A percentile compares a stretch with the other conserved stretches of the same genome.
phyloP scores from a whole-genome alignment of 495 filamentous ascomycete species.

The Cercophora samala region DNA sequence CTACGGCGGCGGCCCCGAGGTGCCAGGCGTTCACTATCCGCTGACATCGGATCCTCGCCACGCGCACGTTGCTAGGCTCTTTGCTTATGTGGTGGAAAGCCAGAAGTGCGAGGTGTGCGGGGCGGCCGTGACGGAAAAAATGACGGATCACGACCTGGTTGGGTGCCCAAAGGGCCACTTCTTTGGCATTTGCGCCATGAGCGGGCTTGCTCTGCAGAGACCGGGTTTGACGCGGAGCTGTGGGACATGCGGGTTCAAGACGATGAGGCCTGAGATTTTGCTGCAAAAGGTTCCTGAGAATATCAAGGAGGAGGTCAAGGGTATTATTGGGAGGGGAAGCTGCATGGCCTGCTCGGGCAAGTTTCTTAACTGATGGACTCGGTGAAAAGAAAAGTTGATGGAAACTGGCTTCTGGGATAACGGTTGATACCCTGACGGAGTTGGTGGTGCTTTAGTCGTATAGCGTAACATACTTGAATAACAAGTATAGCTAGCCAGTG shows the following conservation, averaged over 20 bases:
- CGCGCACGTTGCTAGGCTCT: slow-evolving; percentile 20
- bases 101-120: slow-evolving; percentile 42
- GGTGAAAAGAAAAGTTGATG: neutral
- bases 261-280: slow-evolving; percentile 35
- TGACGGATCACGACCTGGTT: slow-evolving; percentile 24
- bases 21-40: slow-evolving; percentile 34
- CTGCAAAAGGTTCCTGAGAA: slow-evolving; percentile 25
- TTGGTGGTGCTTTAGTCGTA: neutral
- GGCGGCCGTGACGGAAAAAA: slow-evolving; percentile 22
- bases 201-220: slow-evolving; percentile 42
- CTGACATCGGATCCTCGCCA: slow-evolving; percentile 5
- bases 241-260: slow-evolving; percentile 43
- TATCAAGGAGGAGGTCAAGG: slow-evolving; percentile 24
- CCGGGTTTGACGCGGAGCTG: slow-evolving; percentile 44
- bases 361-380: slow-evolving; percentile 35
- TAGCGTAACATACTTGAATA: too few relatives aligned
- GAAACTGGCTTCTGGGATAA: neutral
- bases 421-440: neutral
- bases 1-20: slow-evolving; percentile 44
- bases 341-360: slow-evolving; percentile 49
- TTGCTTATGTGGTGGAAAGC: slow-evolving; percentile 24
- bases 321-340: slow-evolving; percentile 32
- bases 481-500: neutral
- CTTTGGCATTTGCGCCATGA: slow-evolving; percentile 42
- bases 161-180: slow-evolving; percentile 32